Evolutionary conservation across 2,329 filamentous ascomycete genomes (phyloP).

Genomic region (Pestalotiopsis sp.): DNA sequence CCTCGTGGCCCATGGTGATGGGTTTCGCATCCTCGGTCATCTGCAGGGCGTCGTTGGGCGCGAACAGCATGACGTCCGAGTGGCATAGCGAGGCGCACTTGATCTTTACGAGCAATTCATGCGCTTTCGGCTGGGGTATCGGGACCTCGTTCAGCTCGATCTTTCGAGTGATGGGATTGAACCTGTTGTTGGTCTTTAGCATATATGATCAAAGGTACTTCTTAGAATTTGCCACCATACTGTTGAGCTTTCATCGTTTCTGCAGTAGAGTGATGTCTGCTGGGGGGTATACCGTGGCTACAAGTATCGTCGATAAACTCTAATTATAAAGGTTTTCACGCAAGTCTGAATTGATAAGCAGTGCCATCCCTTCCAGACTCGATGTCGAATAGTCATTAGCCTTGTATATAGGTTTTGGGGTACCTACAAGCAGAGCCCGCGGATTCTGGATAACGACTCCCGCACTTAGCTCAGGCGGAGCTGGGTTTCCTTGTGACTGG

Average conservation of each 20-base stretch:
- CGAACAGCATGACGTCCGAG: slow-evolving; percentile 18
- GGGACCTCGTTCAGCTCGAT: slow-evolving; percentile 18
- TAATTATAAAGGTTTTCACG: no score
- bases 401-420: no score
- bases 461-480: background rate
- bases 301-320: background rate
- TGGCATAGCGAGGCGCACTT: slow-evolving; percentile 13
- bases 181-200: background rate
- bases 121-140: slow-evolving; percentile 13
- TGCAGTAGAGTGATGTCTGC: background rate
- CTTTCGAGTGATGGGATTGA: slow-evolving; percentile 4
- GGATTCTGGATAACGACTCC: slow-evolving; percentile 2
- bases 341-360: no score
- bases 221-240: background rate
- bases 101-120: slow-evolving; percentile 19
- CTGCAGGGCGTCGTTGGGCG: slow-evolving; percentile 12
- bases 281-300: background rate
- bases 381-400: no score
- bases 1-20: slow-evolving; percentile 57
- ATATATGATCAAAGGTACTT: background rate
- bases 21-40: slow-evolving; percentile 19
- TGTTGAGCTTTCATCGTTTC: slow-evolving; percentile 1
- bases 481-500: background rate
- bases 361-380: no score
- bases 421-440: background rate